phyloP scores from a whole-genome alignment of 352 stramenopile species.

The Globisporangium canariense region DNA sequence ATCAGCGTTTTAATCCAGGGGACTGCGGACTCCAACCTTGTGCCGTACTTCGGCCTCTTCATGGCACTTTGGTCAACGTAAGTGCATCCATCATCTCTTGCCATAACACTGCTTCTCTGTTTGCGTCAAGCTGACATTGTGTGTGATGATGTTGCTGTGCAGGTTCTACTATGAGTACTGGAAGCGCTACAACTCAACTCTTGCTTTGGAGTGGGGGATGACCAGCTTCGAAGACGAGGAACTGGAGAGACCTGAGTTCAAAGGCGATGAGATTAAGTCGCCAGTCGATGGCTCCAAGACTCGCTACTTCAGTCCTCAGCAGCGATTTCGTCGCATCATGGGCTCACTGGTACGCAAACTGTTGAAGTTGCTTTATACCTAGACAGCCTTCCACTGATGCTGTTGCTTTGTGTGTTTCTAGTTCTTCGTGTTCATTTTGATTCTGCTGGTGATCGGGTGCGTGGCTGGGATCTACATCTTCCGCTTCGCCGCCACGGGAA shows the following conservation, averaged over 20 bases:
- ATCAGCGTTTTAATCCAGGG: slow-evolving; percentile 67
- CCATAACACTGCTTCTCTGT: neutral
- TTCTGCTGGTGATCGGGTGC: slow-evolving; percentile 62
- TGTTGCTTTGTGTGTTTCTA: slow-evolving; percentile 11
- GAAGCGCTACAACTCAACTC: slow-evolving; percentile 72
- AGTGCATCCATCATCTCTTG: slow-evolving; percentile 5
- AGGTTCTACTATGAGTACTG: slow-evolving; percentile 82
- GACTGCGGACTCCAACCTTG: slow-evolving; percentile 52
- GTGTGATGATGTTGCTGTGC: neutral
- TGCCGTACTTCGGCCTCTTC: slow-evolving; percentile 79
- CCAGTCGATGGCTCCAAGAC: slow-evolving; percentile 72
- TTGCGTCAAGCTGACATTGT: neutral
- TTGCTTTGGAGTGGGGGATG: slow-evolving; percentile 78
- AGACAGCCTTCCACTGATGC: neutral
- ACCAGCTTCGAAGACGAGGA: slow-evolving; percentile 70
- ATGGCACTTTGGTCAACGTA: slow-evolving; percentile 79
- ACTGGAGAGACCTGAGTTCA: slow-evolving; percentile 65
- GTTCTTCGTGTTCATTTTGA: slow-evolving; percentile 72
- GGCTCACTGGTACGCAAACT: slow-evolving; percentile 45
- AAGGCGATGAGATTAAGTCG: slow-evolving; percentile 65
- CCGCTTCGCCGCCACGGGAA: slow-evolving; percentile 49
- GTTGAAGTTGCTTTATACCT: neutral
- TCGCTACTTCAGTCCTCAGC: slow-evolving; percentile 71
- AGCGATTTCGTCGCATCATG: slow-evolving; percentile 60
- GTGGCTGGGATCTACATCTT: slow-evolving; percentile 76